phyloP scores from a whole-genome alignment of 495 filamentous ascomycete species.

The Annulohypoxylon bovei region DNA sequence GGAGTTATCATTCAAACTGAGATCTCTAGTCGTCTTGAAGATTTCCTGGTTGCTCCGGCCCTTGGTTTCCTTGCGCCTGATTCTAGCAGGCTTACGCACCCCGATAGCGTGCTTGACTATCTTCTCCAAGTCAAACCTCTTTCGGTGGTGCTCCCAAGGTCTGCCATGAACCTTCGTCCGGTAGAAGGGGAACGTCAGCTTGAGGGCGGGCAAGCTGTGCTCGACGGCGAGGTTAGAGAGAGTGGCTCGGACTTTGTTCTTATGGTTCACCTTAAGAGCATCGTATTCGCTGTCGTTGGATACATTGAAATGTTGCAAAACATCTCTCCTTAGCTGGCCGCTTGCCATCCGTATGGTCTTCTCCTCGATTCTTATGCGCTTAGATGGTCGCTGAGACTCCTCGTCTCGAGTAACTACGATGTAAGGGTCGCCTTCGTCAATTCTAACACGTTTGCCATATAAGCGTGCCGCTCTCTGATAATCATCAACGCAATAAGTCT shows the following conservation, averaged over 20 bases:
- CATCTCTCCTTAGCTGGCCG: conserved; percentile 64
- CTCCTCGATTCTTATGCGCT: conserved; percentile 54
- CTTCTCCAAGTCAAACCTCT: conserved; percentile 67
- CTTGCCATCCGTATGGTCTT: conserved; percentile 65
- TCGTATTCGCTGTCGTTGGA: conserved; percentile 97
- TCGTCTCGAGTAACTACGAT: conserved; percentile 75
- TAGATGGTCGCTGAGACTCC: conserved; percentile 62
- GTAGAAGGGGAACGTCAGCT: conserved; percentile 94
- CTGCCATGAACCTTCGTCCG: conserved; percentile 82
- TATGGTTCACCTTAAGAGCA: conserved; percentile 93
- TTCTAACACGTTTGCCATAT: conserved; percentile 75
- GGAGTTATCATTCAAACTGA: conserved; percentile 89
- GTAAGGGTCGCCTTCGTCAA: conserved; percentile 92
- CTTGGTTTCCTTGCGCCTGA: conserved; percentile 84
- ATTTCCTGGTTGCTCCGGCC: conserved; percentile 78
- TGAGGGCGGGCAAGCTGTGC: conserved; percentile 88
- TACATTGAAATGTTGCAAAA: conserved; percentile 89
- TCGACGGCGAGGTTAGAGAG: conserved; percentile 86
- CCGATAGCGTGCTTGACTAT: conserved; percentile 60
- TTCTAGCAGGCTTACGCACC: conserved; percentile 68
- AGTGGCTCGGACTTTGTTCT: conserved; percentile 92
- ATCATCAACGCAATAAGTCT: conserved; percentile 58
- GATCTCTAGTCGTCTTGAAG: conserved; percentile 76
- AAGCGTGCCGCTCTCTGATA: conserved; percentile 70
- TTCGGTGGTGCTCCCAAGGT: conserved; percentile 91